Percentiles rank a stretch among this genome's conserved stretches.
Conservation (phyloP, 345 rosid genomes). For the Fremontodendron californicum region DNA sequence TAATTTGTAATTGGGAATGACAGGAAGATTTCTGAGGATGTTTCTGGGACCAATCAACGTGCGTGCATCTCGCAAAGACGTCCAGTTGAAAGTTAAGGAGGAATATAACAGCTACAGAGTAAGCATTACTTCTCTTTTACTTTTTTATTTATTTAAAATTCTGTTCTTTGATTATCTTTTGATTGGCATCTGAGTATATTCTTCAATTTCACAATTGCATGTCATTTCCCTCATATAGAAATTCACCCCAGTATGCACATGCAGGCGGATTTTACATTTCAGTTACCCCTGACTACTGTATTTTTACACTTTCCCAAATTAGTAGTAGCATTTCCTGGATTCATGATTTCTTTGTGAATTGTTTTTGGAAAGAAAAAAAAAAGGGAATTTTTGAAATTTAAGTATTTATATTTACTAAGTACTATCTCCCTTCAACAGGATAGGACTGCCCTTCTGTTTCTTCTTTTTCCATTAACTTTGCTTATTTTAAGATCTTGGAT, state of each 20-base stretch:
- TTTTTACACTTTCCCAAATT: background rate
- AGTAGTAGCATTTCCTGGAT: background rate
- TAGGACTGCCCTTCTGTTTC: conserved; percentile 89
- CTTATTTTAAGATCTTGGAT: conserved; percentile 68
- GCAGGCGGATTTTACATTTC: background rate
- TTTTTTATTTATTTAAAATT: background rate
- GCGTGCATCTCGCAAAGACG: conserved; percentile 75
- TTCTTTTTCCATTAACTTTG: conserved; percentile 76
- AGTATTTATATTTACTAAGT: background rate
- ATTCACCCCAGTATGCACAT: background rate
- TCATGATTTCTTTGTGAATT: background rate
- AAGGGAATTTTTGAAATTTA: background rate
- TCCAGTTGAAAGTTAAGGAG: conserved; percentile 91
- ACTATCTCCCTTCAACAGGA: conserved; percentile 56
- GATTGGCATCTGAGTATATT: background rate
- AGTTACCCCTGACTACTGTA: background rate
- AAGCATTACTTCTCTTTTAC: conserved; percentile 35
- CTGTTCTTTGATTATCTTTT: background rate
- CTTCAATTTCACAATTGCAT: background rate
- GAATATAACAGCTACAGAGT: conserved; percentile 96
- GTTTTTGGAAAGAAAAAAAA: background rate
- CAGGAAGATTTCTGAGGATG: conserved; percentile 72
- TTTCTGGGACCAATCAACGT: conserved; percentile 96
- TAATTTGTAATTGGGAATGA: background rate
- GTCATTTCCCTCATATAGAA: background rate